Conservation (phyloP, 208 protist genomes). For the Wallacemonas sp. region DNA sequence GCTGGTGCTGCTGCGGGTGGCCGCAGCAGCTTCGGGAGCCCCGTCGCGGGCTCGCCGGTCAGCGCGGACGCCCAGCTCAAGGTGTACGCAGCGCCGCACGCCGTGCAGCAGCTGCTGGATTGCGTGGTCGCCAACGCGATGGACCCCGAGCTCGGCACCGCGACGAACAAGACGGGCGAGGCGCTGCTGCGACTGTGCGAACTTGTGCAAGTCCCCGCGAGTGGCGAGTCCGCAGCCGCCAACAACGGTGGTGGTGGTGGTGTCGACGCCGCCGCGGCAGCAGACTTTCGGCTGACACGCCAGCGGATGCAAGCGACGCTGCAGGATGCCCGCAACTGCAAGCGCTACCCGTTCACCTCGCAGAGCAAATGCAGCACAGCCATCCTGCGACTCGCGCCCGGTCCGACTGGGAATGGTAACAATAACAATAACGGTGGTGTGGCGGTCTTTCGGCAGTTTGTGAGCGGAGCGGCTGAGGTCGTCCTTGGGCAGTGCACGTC, state of each 20-base stretch:
- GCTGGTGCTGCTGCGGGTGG: neutral
- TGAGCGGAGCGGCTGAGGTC: conserved; percentile 72
- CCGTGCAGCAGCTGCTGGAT: conserved; percentile 52
- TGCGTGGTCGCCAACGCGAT: conserved; percentile 63
- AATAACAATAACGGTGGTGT: neutral
- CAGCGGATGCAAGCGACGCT: conserved; percentile 33
- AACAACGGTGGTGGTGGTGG: too few relatives aligned
- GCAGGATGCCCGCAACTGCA: conserved; percentile 45
- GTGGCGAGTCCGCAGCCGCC: neutral
- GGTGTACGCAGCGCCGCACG: conserved; percentile 25
- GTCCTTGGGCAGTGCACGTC: conserved; percentile 42
- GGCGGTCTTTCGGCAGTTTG: conserved; percentile 36
- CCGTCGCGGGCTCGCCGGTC: neutral
- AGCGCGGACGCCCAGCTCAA: conserved; percentile 7
- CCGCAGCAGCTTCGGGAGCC: neutral
- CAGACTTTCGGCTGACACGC: conserved; percentile 23
- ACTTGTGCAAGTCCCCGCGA: conserved; percentile 16
- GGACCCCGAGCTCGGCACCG: conserved; percentile 55
- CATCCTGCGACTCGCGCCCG: conserved; percentile 33
- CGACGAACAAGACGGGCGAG: conserved; percentile 73
- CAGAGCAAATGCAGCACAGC: conserved; percentile 67
- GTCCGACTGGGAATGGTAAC: neutral
- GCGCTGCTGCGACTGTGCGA: conserved; percentile 50
- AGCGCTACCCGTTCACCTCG: conserved; percentile 74
- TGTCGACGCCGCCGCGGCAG: neutral